A percentile compares a stretch with the other conserved stretches of the same genome.
Conservation (phyloP, 176 grass and related monocot genomes). For the Elaeis guineensis region DNA sequence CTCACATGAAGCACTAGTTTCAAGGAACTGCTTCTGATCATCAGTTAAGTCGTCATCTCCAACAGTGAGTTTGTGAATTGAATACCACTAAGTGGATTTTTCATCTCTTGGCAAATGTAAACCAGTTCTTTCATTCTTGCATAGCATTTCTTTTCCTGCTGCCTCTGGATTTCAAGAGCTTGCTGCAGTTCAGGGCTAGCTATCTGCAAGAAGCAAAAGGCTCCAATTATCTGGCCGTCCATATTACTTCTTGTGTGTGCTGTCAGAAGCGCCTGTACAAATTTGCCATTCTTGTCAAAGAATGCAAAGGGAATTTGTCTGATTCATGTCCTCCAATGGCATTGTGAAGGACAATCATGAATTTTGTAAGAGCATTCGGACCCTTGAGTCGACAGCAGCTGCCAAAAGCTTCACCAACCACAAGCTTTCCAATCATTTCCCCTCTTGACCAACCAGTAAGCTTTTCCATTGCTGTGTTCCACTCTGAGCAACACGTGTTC, state of each 20-base stretch:
- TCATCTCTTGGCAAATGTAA: constrained; percentile 97
- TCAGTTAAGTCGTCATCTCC: constrained; percentile 82
- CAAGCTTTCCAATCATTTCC: constrained; percentile 71
- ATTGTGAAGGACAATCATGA: constrained; percentile 91
- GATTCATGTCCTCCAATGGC: constrained; percentile 77
- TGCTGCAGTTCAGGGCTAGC: constrained; percentile 87
- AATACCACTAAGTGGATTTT: constrained; percentile 89
- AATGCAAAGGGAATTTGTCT: constrained; percentile 91
- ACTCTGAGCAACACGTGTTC: constrained; percentile 92
- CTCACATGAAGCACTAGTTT: constrained; percentile 84
- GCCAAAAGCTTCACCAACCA: constrained; percentile 88
- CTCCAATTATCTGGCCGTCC: constrained; percentile 66
- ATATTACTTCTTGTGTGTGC: constrained; percentile 75
- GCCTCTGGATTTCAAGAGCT: constrained; percentile 84
- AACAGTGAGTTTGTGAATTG: constrained; percentile 78
- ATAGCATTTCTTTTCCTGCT: constrained; percentile 93
- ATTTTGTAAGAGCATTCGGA: constrained; percentile 81
- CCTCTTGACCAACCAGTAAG: constrained; percentile 84
- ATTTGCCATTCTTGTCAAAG: constrained; percentile 91
- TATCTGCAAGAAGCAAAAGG: constrained; percentile 97
- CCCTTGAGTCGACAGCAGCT: constrained; percentile 77
- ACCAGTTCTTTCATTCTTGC: constrained; percentile 90
- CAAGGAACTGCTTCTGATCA: constrained; percentile 93
- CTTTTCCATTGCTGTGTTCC: constrained; percentile 97
- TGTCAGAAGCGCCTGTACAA: constrained; percentile 80